phyloP scores from a whole-genome alignment of 2,329 filamentous ascomycete genomes.

The Monosporascus sp. region DNA sequence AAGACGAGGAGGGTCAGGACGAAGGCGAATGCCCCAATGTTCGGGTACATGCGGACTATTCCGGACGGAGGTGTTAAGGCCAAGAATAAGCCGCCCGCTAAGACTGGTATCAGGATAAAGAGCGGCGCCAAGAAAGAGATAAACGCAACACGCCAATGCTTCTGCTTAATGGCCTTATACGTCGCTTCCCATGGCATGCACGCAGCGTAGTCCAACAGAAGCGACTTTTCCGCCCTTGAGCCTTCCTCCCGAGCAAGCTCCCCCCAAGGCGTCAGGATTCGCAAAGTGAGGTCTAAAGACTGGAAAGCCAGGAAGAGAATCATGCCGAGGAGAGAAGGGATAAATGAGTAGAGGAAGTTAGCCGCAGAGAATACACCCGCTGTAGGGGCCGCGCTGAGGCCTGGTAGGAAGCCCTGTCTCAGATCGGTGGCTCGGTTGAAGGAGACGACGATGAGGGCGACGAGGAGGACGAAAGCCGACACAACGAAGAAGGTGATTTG shows the following conservation, averaged over 20 bases:
- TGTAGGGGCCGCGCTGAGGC: slow-evolving; percentile 56
- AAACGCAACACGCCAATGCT: slow-evolving; percentile 61
- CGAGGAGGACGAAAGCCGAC: slow-evolving; percentile 54
- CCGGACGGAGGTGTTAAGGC: slow-evolving; percentile 54
- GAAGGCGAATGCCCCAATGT: slow-evolving; percentile 67
- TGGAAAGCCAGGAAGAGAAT: slow-evolving; percentile 63
- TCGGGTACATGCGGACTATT: slow-evolving; percentile 62
- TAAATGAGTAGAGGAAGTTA: slow-evolving; percentile 80
- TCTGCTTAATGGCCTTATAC: slow-evolving; percentile 51
- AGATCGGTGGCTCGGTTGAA: slow-evolving; percentile 68
- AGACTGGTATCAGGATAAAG: slow-evolving; percentile 59
- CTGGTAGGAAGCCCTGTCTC: slow-evolving; percentile 65
- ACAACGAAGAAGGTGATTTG: slow-evolving; percentile 62
- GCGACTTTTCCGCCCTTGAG: slow-evolving; percentile 54
- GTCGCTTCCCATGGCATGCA: slow-evolving; percentile 58
- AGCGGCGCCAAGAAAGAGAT: slow-evolving; percentile 55
- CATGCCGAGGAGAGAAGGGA: slow-evolving; percentile 64
- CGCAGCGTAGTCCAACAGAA: slow-evolving; percentile 67
- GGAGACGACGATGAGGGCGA: slow-evolving; percentile 70
- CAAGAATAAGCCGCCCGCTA: slow-evolving; percentile 69
- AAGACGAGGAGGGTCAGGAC: slow-evolving; percentile 67
- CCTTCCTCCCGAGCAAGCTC: slow-evolving; percentile 55
- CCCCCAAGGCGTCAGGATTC: slow-evolving; percentile 65
- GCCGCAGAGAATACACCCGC: slow-evolving; percentile 70
- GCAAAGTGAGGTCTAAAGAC: slow-evolving; percentile 59